Evolutionary conservation across 441 rosid genomes (phyloP).

Genomic region (Melastoma candidum): DNA sequence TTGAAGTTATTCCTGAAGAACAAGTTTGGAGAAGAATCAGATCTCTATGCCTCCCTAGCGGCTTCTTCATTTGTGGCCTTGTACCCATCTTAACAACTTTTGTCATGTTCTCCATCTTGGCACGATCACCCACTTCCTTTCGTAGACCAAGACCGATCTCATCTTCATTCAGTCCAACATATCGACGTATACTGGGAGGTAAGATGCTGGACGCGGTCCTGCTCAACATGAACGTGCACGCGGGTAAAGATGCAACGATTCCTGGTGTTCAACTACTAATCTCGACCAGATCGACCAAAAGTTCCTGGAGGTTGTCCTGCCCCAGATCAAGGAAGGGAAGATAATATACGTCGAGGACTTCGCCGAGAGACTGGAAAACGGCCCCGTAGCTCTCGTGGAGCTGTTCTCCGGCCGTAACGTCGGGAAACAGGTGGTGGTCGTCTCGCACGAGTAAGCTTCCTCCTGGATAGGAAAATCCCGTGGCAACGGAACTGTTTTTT

Average conservation of each 20-base stretch:
- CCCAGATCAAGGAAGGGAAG: constrained; percentile 35
- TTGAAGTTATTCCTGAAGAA: constrained; percentile 12
- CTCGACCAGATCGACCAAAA: constrained; percentile 22
- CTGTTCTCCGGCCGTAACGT: constrained; percentile 32
- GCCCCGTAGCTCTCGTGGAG: constrained; percentile 37
- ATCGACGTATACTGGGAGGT: too few species aligned
- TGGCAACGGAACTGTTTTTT: too few species aligned
- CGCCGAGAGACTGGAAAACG: constrained; percentile 32
- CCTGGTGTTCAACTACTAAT: constrained; percentile 5
- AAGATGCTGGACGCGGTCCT: constrained; percentile 32
- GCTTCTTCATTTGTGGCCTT: neutral
- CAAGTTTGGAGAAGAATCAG: constrained; percentile 21
- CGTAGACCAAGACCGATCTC: too few species aligned
- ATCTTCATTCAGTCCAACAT: too few species aligned
- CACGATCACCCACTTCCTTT: too few species aligned
- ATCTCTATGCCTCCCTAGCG: constrained; percentile 4
- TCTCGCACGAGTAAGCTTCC: constrained; percentile 28
- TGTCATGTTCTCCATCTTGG: too few species aligned
- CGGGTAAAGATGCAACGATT: constrained; percentile 22
- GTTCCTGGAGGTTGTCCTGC: constrained; percentile 31
- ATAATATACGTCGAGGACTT: constrained; percentile 36
- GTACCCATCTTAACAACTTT: too few species aligned
- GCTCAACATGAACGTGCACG: constrained; percentile 24
- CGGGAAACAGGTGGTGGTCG: constrained; percentile 37
- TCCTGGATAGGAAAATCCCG: too few species aligned